Base-by-base conservation (phyloP, 345 rosid species). In the Microcos paniculata region DNA sequence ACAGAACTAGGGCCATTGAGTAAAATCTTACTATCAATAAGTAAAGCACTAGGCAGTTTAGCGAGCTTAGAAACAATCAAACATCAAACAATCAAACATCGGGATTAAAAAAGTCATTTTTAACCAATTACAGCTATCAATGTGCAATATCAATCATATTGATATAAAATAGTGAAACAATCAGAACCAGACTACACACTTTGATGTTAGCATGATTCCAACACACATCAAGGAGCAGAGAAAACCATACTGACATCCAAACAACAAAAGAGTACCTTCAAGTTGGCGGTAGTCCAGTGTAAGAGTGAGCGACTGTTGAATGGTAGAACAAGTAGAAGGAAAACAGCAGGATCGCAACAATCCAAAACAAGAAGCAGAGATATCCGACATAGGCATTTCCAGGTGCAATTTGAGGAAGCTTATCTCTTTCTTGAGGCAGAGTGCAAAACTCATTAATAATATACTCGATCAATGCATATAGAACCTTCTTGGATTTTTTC, bases 401-500 rank as follows among this genome's bases (percentile, higher is more conserved):
- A 19, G 14, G 30, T 21, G 45, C 56, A 42, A 59, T 16, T 18
- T 62, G 30, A 13, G 19, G 38, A 0, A 62, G 19, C 69, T 13
- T 30, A 62, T 73, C 59, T 46, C 24, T 45, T n/a, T 73, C 86
- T 78, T 77, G 79, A 23, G 85, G 83, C 6, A 78, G 16, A 30
- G 67, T 21, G 40, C 61, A 62, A 19, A 73, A 57, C 46, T 58
- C 67, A n/a, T 73, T 4, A 15, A 73, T 15, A 13, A 55, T 57
- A 21, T 51, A 61, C 70, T 63, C 55, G 40, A 87, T 65, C 26
- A 87, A 51, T 46, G 76, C 73, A 53, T 84, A 82, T 19, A 85
- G 63, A 71, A 85, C 74, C 80, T 80, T 81, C 87, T 75, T 84
- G 1, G 79, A 79, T 16, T 51, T 73, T 51, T 61, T 7, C 19